These are phyloP conservation scores for Aphanomyces astaci DNA, from an alignment of 352 stramenopile genomes.

Conservation along the genomic window DNA sequence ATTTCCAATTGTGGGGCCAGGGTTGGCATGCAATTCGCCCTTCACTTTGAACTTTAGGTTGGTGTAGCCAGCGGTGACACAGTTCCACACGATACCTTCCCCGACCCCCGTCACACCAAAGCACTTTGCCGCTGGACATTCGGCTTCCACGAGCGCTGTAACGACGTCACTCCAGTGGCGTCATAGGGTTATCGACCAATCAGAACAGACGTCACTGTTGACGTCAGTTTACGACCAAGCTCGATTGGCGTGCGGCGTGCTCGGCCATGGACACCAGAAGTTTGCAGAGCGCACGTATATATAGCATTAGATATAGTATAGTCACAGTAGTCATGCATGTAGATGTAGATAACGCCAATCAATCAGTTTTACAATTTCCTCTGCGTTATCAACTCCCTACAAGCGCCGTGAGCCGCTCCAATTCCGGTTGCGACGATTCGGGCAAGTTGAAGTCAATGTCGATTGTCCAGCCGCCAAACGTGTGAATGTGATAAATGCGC, in stretches of 20 bases:
- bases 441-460: not conserved
- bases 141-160: slow-evolving; percentile 9
- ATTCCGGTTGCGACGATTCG: not conserved
- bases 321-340: too few species aligned
- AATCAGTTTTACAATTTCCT: too few species aligned
- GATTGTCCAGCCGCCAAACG: slow-evolving; percentile 7
- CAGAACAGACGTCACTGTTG: too few species aligned
- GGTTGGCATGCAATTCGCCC: not conserved
- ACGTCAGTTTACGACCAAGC: too few species aligned
- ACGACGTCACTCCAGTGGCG: too few species aligned
- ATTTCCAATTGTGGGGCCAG: not conserved
- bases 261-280: too few species aligned
- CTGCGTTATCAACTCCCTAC: too few species aligned
- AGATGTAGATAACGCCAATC: too few species aligned
- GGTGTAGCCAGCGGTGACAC: not conserved
- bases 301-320: too few species aligned
- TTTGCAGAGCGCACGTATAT: too few species aligned
- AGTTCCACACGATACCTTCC: slow-evolving; percentile 19
- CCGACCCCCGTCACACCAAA: slow-evolving; percentile 6
- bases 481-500: slow-evolving; percentile 8
- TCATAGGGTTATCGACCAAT: too few species aligned
- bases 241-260: too few species aligned
- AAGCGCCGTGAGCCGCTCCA: not conserved
- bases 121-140: slow-evolving; percentile 6
- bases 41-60: slow-evolving; percentile 6